Conservation (phyloP, 2,329 filamentous ascomycete species). For the Botrytis galanthina region DNA sequence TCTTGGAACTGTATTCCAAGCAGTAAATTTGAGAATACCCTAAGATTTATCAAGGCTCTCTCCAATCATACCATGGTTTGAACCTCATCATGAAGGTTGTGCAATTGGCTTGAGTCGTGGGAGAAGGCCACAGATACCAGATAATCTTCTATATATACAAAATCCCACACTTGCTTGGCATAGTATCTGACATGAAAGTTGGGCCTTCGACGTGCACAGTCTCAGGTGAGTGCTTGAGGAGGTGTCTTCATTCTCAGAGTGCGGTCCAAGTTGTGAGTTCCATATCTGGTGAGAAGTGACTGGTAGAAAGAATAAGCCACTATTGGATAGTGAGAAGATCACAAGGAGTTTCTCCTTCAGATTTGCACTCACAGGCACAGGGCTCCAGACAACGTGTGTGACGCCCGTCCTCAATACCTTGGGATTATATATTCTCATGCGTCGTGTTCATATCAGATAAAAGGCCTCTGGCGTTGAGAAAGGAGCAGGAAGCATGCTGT, state of each 20-base stretch:
- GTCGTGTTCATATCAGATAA: not conserved
- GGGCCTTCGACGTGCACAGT: not conserved
- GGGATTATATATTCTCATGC: not conserved
- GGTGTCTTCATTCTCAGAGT: not conserved
- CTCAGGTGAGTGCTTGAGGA: not conserved
- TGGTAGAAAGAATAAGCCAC: not conserved
- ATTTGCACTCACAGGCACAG: not conserved
- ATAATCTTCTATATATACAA: not conserved
- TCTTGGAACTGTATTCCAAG: not conserved
- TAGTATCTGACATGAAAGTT: not conserved
- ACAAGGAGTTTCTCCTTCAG: not conserved
- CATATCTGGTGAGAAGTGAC: not conserved
- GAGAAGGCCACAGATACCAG: not conserved
- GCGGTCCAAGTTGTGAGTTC: not conserved
- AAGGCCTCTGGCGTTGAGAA: not conserved
- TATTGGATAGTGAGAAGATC: not conserved
- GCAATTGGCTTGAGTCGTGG: not conserved
- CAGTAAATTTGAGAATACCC: not conserved
- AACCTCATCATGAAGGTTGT: not conserved
- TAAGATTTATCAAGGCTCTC: not conserved
- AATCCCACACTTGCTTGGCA: not conserved
- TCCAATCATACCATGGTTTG: not conserved
- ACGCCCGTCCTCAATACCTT: not conserved
- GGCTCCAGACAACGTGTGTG: not conserved
- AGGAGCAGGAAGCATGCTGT: not conserved